phyloP scores from a whole-genome alignment of 2,329 filamentous ascomycete genomes.

The Xylariaceae sp. region DNA sequence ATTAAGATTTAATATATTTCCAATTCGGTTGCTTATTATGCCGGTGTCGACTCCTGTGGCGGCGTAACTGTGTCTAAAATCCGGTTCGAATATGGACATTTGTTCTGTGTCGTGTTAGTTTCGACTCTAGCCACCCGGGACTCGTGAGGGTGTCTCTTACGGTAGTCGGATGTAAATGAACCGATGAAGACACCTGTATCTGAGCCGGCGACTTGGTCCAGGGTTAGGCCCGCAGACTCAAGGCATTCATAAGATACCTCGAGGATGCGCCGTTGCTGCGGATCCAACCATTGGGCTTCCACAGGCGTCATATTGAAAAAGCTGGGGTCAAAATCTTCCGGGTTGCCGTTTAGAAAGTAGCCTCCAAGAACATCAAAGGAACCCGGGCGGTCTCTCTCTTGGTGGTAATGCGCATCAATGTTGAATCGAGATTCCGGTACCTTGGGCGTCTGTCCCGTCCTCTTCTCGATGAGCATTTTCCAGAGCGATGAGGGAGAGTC shows the following conservation, averaged over 20 bases:
- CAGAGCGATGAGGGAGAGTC: conserved; percentile 24
- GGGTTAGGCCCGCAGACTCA: conserved; percentile 34
- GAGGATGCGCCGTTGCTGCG: conserved; percentile 39
- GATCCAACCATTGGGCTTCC: conserved; percentile 41
- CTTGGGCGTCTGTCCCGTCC: conserved; percentile 22
- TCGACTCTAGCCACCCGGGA: background rate
- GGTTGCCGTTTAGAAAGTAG: conserved; percentile 26
- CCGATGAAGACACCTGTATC: conserved; percentile 30
- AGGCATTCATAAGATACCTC: conserved; percentile 42
- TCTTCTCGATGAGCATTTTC: conserved; percentile 23
- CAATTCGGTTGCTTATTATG: conserved; percentile 38
- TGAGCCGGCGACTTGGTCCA: conserved; percentile 29
- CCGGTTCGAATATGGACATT: conserved; percentile 25
- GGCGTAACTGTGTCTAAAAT: conserved; percentile 26
- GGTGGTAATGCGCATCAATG: conserved; percentile 27
- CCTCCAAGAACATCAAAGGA: conserved; percentile 23
- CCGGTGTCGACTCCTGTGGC: conserved; percentile 34
- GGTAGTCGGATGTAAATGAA: conserved; percentile 26
- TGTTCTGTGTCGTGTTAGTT: conserved; percentile 19
- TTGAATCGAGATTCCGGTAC: conserved; percentile 27
- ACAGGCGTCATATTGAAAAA: conserved; percentile 40
- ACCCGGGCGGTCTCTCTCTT: conserved; percentile 25
- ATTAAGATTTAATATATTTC: conserved; percentile 36
- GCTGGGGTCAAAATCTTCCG: conserved; percentile 26
- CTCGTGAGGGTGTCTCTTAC: conserved; percentile 1